Evolutionary conservation across 768 basidiomycete genomes (phyloP).

Genomic region (Lentinula sp.): DNA sequence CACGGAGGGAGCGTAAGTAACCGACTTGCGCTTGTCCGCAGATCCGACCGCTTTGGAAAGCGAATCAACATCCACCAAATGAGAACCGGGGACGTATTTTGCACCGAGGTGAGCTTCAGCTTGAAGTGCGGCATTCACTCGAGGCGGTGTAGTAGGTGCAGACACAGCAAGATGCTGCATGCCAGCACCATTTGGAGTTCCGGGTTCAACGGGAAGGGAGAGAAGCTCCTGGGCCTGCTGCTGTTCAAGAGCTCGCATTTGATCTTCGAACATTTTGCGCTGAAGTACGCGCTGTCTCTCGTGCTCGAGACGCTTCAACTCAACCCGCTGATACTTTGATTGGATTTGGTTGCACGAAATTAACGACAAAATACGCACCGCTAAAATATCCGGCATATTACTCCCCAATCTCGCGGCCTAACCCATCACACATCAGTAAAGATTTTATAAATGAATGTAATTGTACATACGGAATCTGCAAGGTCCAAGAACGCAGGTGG

Average conservation of each 20-base stretch:
- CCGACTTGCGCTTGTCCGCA: constrained; percentile 79
- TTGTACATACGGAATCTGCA: constrained; percentile 76
- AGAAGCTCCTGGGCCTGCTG: constrained; percentile 86
- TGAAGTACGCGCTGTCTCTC: constrained; percentile 85
- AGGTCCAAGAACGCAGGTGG: constrained; percentile 92
- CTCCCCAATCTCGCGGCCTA: constrained; percentile 80
- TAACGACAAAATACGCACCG: constrained; percentile 44
- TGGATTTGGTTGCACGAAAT: not conserved
- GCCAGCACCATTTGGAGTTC: constrained; percentile 30
- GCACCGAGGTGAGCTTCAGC: constrained; percentile 43
- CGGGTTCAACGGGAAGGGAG: constrained; percentile 59
- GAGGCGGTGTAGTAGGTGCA: constrained; percentile 83
- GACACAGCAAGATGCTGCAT: constrained; percentile 80
- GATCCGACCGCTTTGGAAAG: constrained; percentile 66
- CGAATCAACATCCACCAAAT: constrained; percentile 53
- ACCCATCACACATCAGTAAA: constrained; percentile 12
- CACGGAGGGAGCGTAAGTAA: constrained; percentile 76
- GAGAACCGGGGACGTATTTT: constrained; percentile 35
- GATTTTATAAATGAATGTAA: constrained; percentile 10
- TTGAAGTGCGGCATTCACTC: constrained; percentile 65
- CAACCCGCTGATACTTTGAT: constrained; percentile 56
- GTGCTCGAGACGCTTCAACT: constrained; percentile 87
- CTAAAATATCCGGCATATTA: constrained; percentile 83
- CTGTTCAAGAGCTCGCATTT: constrained; percentile 90
- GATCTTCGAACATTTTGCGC: constrained; percentile 90